These are phyloP conservation scores for Fusarium setosum DNA, from an alignment of 2,329 filamentous ascomycete species.

Conservation along the genomic window DNA sequence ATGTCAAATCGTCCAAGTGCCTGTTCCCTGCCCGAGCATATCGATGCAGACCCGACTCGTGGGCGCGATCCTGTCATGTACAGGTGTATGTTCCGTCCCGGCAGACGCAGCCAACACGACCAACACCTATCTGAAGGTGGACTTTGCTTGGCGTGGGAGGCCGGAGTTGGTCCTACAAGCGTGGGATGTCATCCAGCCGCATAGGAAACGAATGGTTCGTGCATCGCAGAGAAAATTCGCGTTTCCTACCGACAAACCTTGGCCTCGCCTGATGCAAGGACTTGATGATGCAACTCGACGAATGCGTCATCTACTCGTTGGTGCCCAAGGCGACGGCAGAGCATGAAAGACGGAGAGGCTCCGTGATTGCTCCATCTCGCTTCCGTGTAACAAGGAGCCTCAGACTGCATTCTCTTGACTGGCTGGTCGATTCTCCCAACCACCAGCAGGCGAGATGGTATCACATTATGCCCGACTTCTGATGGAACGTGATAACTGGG, in stretches of 20 bases:
- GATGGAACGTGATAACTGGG: constrained; percentile 18
- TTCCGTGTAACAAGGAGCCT: background rate
- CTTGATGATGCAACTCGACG: background rate
- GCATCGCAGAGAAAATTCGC: background rate
- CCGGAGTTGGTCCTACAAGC: constrained; percentile 1
- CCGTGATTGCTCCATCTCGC: constrained; percentile 3
- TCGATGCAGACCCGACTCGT: background rate
- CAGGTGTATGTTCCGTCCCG: constrained; percentile 7
- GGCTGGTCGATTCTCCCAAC: constrained; percentile 1
- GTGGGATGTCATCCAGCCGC: constrained; percentile 5
- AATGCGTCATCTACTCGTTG: background rate
- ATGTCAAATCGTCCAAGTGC: background rate
- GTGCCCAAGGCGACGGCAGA: constrained; percentile 4
- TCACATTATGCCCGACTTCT: background rate
- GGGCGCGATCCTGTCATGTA: background rate
- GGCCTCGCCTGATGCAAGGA: background rate
- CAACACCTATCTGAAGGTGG: constrained; percentile 3
- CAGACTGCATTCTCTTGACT: background rate
- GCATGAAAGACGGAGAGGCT: background rate
- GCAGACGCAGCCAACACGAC: constrained; percentile 9
- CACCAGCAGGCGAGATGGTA: background rate
- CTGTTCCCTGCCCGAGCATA: constrained; percentile 8
- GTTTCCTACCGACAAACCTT: background rate
- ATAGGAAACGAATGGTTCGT: background rate
- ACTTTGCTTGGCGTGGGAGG: constrained; percentile 5